Evolutionary conservation across 177 flowering plant species (phyloP), one percentile per base, ranked within the genome.

Genomic region (Tripterygium wilfordii): DNA sequence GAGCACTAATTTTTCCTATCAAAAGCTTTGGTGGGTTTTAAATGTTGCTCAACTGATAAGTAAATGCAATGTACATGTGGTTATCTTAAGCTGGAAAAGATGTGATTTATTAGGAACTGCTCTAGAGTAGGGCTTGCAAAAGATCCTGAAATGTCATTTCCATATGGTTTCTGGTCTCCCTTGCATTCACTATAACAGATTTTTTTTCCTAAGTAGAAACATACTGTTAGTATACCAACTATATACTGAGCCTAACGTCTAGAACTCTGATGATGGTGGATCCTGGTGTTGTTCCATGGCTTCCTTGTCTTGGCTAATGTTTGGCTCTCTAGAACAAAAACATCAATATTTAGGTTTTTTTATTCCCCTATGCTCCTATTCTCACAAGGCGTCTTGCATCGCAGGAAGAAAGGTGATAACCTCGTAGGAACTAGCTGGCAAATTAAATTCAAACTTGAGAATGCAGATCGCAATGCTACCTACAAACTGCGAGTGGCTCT

Each of bases 401-500:
- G 27, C 59, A 79, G 83, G 79, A 80, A 68, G 68, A 58, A 36
- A 26, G 72, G 51, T 12, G 49, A 74, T 16, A 48, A 64, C 26
- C 72, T 67, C 53, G 59, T 69, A 56, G 78, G 82, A 57, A 85
- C 95, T 2, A 88, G 91, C 17, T 88, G 96, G 96, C 72, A 79
- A 63, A 79, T 88, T 41, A 74, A 64, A 57, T 85, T 85, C 67
- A 50, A 54, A 8, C 69, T 85, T 2, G 76, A 66, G 28, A 32
- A 42, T 3, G 61, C 79, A 15, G 62, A 61, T 45, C 39, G 51
- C 32, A 41, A 15, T 8, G 78, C 69, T 9, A 65, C 54, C 5
- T 88, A 81, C 49, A 78, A 71, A 40, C 49, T 88, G 47, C 55
- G 82, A 33, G 16, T 88, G 25, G 96, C 96, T 10, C 28, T 88